Conservation (phyloP, 1,139 yeast species). For the Candida freyschussii region DNA sequence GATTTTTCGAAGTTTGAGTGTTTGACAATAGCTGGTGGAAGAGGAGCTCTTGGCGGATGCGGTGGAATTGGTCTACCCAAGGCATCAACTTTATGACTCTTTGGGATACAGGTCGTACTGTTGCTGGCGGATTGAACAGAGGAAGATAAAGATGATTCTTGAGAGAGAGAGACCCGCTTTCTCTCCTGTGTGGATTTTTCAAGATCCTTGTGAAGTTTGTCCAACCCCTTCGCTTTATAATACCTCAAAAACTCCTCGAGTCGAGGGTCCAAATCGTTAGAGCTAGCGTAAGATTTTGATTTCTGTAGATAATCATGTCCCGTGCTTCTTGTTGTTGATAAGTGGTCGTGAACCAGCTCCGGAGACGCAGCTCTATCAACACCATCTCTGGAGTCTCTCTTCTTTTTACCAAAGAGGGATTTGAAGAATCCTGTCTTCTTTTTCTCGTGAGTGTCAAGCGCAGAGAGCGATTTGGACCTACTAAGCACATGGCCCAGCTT, state of each 20-base stretch:
- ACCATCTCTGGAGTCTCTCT: slow-evolving; percentile 8
- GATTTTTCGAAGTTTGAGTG: slow-evolving; percentile 25
- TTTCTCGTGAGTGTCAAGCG: slow-evolving; percentile 16
- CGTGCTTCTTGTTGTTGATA: slow-evolving; percentile 2
- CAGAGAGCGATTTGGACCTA: slow-evolving; percentile 30
- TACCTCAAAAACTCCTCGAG: slow-evolving; percentile 53
- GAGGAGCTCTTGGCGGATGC: slow-evolving; percentile 40
- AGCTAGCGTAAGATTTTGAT: slow-evolving; percentile 15
- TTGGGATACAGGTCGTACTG: slow-evolving; percentile 1
- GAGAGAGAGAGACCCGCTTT: slow-evolving; percentile 2
- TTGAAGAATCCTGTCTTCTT: slow-evolving; percentile 32
- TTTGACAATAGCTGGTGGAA: slow-evolving; percentile 44
- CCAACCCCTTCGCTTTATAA: slow-evolving; percentile 36
- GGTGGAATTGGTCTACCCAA: slow-evolving; percentile 42
- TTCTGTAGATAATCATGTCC: slow-evolving; percentile 4
- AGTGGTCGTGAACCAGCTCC: slow-evolving; percentile 6
- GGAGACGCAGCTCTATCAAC: slow-evolving; percentile 8
- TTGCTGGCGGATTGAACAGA: slow-evolving; percentile 5
- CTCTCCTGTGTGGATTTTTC: background rate
- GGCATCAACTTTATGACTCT: slow-evolving; percentile 26
- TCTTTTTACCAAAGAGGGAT: slow-evolving; percentile 33
- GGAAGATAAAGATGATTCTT: slow-evolving; percentile 11
- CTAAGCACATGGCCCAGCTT: slow-evolving; percentile 17
- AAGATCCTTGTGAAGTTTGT: slow-evolving; percentile 27
- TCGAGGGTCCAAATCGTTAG: slow-evolving; percentile 43